Conservation (phyloP, 2,329 filamentous ascomycete species). For the Colletotrichum limetticola region DNA sequence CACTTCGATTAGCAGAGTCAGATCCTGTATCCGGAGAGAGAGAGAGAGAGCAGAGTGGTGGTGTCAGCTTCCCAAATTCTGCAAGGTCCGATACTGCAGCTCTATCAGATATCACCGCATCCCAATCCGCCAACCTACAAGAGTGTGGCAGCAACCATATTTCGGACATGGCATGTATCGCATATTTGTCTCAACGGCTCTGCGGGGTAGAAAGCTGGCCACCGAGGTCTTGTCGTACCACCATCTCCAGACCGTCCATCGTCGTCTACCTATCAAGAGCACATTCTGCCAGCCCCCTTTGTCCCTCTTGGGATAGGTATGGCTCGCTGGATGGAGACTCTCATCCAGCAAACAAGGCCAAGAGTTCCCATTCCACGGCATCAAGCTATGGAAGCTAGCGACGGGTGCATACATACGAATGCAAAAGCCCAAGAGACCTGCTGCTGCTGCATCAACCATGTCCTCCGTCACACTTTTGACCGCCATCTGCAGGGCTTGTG, state of each 20-base stretch:
- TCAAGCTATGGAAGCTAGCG: slow-evolving; percentile 25
- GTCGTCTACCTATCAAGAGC: slow-evolving; percentile 7
- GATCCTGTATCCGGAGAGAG: slow-evolving; percentile 1
- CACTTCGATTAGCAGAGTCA: background rate
- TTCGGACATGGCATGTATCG: background rate
- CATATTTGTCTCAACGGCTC: slow-evolving; percentile 26
- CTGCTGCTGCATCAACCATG: slow-evolving; percentile 34
- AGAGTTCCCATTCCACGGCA: slow-evolving; percentile 25
- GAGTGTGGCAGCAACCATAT: slow-evolving; percentile 4
- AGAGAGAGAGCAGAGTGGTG: background rate
- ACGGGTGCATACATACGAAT: slow-evolving; percentile 31
- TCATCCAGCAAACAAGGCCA: slow-evolving; percentile 30
- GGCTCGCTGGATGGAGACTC: slow-evolving; percentile 4
- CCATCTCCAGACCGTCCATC: slow-evolving; percentile 4
- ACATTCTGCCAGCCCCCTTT: slow-evolving; percentile 15
- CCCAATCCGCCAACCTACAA: slow-evolving; percentile 4
- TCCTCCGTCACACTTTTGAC: slow-evolving; percentile 34
- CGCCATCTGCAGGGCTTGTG: slow-evolving; percentile 27
- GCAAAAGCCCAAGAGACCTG: slow-evolving; percentile 23
- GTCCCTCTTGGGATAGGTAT: background rate
- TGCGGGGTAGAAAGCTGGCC: slow-evolving; percentile 31
- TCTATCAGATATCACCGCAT: slow-evolving; percentile 22
- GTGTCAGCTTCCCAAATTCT: slow-evolving; percentile 10
- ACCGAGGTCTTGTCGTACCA: slow-evolving; percentile 22
- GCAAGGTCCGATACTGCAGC: slow-evolving; percentile 17